Conservation (phyloP, 176 grass and related monocot genomes). For the Ensete glaucum region DNA sequence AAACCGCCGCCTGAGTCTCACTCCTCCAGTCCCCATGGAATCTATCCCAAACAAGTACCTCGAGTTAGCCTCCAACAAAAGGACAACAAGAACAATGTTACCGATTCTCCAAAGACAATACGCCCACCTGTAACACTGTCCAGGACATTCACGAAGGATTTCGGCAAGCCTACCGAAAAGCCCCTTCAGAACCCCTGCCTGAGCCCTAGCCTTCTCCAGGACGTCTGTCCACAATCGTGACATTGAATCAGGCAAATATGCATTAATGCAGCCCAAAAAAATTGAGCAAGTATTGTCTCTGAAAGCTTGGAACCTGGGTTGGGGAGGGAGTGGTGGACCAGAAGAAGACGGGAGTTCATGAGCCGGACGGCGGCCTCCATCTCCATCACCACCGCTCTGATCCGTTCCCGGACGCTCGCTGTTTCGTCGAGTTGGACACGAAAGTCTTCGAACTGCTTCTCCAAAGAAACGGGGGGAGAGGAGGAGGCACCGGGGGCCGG, state of each 20-base stretch:
- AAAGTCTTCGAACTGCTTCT: conserved; percentile 76
- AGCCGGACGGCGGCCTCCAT: conserved; percentile 53
- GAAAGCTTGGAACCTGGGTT: conserved; percentile 27
- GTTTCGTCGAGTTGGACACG: conserved; percentile 58
- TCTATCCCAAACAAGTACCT: conserved; percentile 26
- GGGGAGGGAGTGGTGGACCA: conserved; percentile 70
- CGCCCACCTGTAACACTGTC: conserved; percentile 64
- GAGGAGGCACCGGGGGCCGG: neutral
- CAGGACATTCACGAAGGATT: conserved; percentile 66
- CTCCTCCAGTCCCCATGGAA: conserved; percentile 73
- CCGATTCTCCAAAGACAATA: conserved; percentile 3
- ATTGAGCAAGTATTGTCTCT: too few species aligned
- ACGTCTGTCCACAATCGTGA: conserved; percentile 30
- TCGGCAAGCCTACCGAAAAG: conserved; percentile 45
- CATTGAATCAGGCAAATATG: too few species aligned
- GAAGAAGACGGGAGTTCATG: conserved; percentile 56
- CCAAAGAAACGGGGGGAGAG: conserved; percentile 40
- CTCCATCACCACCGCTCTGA: conserved; percentile 47
- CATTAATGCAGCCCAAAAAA: too few species aligned
- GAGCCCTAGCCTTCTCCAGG: conserved; percentile 55
- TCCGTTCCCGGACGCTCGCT: conserved; percentile 50
- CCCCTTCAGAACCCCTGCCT: conserved; percentile 62
- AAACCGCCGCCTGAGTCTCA: conserved; percentile 60
- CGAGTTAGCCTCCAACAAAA: neutral
- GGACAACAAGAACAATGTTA: neutral